Conservation (phyloP, 345 rosid genomes). For the Raphanus raphanistrum region DNA sequence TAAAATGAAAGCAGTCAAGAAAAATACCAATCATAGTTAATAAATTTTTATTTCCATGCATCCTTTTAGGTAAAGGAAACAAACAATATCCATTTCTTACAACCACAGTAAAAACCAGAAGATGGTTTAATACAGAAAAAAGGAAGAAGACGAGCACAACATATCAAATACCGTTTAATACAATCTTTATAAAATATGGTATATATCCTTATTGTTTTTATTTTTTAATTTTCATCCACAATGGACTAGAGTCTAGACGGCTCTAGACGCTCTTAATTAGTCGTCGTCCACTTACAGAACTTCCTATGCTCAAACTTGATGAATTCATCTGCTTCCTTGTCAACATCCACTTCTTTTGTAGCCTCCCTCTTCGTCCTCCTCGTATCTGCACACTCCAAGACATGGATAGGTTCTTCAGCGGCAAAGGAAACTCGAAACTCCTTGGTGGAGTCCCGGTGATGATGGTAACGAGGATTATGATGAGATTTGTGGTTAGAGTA, state of each 20-base stretch:
- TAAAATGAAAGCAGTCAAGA: background rate
- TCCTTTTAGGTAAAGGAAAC: background rate
- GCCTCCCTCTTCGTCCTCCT: slow-evolving; percentile 29
- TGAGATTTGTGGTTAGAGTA: slow-evolving; percentile 27
- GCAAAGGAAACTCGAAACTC: slow-evolving; percentile 21
- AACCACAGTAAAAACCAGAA: background rate
- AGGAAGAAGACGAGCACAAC: slow-evolving; percentile 2
- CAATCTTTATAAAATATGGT: slow-evolving; percentile 3
- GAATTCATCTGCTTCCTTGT: slow-evolving; percentile 65
- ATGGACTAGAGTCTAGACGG: slow-evolving; percentile 11
- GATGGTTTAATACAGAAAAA: background rate
- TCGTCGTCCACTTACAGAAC: slow-evolving; percentile 42
- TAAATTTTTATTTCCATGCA: slow-evolving; percentile 8
- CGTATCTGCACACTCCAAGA: slow-evolving; percentile 13
- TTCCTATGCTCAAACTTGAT: slow-evolving; percentile 57
- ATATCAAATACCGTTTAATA: background rate
- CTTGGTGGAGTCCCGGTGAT: slow-evolving; percentile 17
- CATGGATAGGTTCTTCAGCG: slow-evolving; percentile 24
- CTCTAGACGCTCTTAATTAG: slow-evolving; percentile 11
- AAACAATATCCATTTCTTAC: slow-evolving; percentile 19
- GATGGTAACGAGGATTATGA: slow-evolving; percentile 7
- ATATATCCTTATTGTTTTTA: background rate
- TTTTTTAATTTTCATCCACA: background rate
- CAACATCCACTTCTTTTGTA: slow-evolving; percentile 40
- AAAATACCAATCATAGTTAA: slow-evolving; percentile 1